Conservation (phyloP, 768 basidiomycete species). For the Flagelloscypha sp. region DNA sequence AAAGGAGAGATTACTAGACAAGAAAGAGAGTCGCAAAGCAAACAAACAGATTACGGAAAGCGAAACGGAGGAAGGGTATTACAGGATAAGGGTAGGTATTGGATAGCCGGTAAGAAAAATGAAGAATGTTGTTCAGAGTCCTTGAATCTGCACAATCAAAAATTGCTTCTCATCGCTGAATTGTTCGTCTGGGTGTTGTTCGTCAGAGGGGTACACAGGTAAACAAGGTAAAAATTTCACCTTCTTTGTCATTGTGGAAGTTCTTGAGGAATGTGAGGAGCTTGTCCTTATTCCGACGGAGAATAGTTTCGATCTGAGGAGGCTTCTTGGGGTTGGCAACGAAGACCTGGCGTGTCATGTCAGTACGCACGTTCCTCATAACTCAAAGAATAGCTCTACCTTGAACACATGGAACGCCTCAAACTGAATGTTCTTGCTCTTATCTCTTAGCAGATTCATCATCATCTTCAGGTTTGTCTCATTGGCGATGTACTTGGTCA, state of each 20-base stretch:
- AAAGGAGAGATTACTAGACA: too few species aligned
- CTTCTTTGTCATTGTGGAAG: constrained; percentile 99
- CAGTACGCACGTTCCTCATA: neutral
- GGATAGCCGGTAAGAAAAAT: neutral
- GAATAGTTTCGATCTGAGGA: constrained; percentile 83
- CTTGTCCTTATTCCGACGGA: constrained; percentile 91
- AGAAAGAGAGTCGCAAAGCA: too few species aligned
- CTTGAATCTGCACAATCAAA: constrained; percentile 86
- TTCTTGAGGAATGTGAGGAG: constrained; percentile 79
- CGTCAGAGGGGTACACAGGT: neutral
- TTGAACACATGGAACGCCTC: constrained; percentile 99
- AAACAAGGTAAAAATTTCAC: constrained; percentile 29
- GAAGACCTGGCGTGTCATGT: constrained; percentile 56
- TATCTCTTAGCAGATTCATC: constrained; percentile 98
- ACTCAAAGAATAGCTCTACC: constrained; percentile 32
- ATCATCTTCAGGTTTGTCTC: constrained; percentile 99
- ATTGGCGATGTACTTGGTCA: constrained; percentile 94
- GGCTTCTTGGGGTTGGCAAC: constrained; percentile 99
- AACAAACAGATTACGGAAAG: too few species aligned
- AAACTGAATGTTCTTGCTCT: constrained; percentile 99
- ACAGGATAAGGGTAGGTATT: constrained; percentile 1
- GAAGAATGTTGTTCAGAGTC: constrained; percentile 37
- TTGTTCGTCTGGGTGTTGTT: constrained; percentile 73
- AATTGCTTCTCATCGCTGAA: constrained; percentile 98
- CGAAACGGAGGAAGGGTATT: too few species aligned